Percentiles rank a stretch among this genome's conserved stretches.
These are phyloP conservation scores for Pseudoturritis turrita DNA, from an alignment of 345 rosid species.

Conservation along the genomic window DNA sequence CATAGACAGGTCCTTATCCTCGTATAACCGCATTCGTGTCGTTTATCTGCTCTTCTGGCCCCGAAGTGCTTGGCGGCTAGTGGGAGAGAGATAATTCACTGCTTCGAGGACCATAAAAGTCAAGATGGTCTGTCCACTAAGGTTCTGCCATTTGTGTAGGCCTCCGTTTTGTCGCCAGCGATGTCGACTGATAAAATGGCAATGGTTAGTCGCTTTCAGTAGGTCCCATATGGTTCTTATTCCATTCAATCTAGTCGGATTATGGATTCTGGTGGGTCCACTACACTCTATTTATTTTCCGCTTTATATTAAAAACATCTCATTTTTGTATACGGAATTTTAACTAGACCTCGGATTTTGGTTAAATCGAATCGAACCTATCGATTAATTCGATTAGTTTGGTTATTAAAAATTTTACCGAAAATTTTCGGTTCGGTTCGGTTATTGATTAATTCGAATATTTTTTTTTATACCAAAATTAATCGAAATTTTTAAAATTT, in stretches of 20 bases:
- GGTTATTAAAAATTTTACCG: too few species aligned
- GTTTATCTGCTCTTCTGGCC: neutral
- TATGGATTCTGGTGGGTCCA: conserved; percentile 26
- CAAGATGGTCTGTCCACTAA: conserved; percentile 16
- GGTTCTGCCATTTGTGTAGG: neutral
- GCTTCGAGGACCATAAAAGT: conserved; percentile 14
- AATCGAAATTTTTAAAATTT: too few species aligned
- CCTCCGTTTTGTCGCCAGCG: conserved; percentile 11
- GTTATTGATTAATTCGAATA: too few species aligned
- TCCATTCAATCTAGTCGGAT: conserved; percentile 30
- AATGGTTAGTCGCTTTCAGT: conserved; percentile 24
- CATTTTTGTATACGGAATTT: too few species aligned
- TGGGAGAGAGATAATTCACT: neutral
- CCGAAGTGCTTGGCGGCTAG: conserved; percentile 9
- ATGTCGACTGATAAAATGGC: conserved; percentile 9
- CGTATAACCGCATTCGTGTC: conserved; percentile 1
- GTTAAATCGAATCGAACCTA: too few species aligned
- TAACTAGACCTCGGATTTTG: too few species aligned
- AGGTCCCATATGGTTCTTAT: conserved; percentile 12
- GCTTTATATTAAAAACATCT: neutral
- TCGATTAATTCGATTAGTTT: too few species aligned
- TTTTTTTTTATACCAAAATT: too few species aligned
- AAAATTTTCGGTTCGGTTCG: too few species aligned
- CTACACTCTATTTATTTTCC: neutral
- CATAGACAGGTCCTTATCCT: neutral